Percentiles rank a stretch among this genome's conserved stretches.
Evolutionary conservation across 208 protist genomes (phyloP).

Genomic region (Crithidia brevicula): DNA sequence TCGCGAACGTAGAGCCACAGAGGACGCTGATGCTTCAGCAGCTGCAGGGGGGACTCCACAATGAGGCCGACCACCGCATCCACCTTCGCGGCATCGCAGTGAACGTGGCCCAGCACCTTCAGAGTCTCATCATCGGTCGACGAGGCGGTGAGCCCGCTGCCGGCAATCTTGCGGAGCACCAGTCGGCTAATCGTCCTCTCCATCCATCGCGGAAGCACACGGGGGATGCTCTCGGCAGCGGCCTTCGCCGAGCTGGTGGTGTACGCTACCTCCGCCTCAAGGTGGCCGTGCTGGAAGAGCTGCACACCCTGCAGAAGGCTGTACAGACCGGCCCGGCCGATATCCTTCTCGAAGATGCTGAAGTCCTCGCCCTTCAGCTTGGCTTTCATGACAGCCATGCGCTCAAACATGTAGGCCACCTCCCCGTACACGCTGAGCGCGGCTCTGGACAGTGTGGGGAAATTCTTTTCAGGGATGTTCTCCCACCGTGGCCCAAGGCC

Average conservation of each 20-base stretch:
- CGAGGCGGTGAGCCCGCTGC: conserved; percentile 18
- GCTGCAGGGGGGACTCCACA: conserved; percentile 36
- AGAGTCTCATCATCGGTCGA: conserved; percentile 56
- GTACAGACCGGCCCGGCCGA: conserved; percentile 58
- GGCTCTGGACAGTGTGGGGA: conserved; percentile 34
- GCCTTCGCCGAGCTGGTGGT: conserved; percentile 2
- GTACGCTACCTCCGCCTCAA: conserved; percentile 13
- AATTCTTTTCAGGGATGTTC: conserved; percentile 7
- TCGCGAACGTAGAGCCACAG: conserved; percentile 54
- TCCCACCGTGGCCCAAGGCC: conserved; percentile 23
- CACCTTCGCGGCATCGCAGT: conserved; percentile 62
- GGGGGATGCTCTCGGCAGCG: conserved; percentile 3
- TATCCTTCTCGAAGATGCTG: conserved; percentile 30
- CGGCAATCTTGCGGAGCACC: conserved; percentile 32
- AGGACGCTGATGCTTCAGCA: conserved; percentile 36
- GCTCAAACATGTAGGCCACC: conserved; percentile 66
- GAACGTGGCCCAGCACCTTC: conserved; percentile 56
- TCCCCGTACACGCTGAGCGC: conserved; percentile 62
- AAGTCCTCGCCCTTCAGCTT: conserved; percentile 36
- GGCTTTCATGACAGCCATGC: conserved; percentile 45
- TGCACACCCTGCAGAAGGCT: conserved; percentile 54
- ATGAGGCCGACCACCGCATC: conserved; percentile 39
- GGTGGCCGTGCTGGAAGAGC: conserved; percentile 47
- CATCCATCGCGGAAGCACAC: conserved; percentile 42
- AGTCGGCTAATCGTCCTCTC: conserved; percentile 38